Evolutionary conservation across 2,329 filamentous ascomycete genomes (phyloP).

Genomic region (Diplodia scrobiculata): DNA sequence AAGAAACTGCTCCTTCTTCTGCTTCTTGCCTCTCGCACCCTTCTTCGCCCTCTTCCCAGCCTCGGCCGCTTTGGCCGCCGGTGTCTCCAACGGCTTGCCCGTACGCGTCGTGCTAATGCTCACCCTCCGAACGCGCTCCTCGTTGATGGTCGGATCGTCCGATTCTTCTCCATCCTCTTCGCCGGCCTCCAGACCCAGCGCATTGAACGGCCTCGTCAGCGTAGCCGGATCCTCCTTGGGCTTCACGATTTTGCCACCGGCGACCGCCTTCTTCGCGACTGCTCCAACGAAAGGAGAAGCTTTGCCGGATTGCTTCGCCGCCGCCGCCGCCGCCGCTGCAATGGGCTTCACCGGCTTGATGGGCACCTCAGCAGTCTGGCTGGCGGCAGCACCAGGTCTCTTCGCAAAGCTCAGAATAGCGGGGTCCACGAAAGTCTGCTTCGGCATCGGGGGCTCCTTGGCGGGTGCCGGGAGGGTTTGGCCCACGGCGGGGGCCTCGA

Average conservation of each 20-base stretch:
- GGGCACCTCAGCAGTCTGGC: slow-evolving; percentile 39
- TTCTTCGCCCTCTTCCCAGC: slow-evolving; percentile 51
- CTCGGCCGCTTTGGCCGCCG: slow-evolving; percentile 40
- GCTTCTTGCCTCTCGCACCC: slow-evolving; percentile 51
- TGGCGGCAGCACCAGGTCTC: slow-evolving; percentile 32
- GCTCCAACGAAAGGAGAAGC: slow-evolving; percentile 45
- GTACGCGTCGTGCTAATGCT: slow-evolving; percentile 47
- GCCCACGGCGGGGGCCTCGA: slow-evolving; percentile 33
- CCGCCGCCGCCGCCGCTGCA: slow-evolving; percentile 39
- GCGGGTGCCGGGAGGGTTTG: slow-evolving; percentile 9
- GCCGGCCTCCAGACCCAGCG: slow-evolving; percentile 45
- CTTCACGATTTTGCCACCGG: slow-evolving; percentile 34
- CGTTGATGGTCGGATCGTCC: slow-evolving; percentile 39
- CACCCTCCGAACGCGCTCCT: slow-evolving; percentile 38
- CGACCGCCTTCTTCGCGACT: slow-evolving; percentile 35
- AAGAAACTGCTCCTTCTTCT: slow-evolving; percentile 36
- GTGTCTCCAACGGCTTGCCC: slow-evolving; percentile 45
- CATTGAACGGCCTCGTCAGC: slow-evolving; percentile 46
- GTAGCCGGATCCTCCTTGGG: slow-evolving; percentile 44
- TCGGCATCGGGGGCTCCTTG: slow-evolving; percentile 38
- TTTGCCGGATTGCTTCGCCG: slow-evolving; percentile 38
- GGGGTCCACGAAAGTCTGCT: slow-evolving; percentile 68
- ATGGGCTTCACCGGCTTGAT: slow-evolving; percentile 50
- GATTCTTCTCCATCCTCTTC: slow-evolving; percentile 41
- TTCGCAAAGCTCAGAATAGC: slow-evolving; percentile 72